These are phyloP conservation scores for Solanum medicagineum DNA, from an alignment of 257 asterid genomes.

Conservation along the genomic window DNA sequence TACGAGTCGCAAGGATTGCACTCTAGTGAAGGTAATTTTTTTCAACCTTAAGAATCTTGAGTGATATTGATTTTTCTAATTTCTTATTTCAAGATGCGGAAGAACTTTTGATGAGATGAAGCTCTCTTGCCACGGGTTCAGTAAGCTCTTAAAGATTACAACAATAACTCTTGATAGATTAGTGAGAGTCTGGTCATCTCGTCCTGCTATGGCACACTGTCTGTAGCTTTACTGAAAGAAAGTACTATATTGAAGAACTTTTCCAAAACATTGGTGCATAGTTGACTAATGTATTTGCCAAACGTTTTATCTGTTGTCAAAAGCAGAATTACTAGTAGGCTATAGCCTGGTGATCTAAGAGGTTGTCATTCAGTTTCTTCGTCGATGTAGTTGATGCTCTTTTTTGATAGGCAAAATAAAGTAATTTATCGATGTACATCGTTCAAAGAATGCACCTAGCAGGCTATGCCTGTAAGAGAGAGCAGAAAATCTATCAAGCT, in stretches of 20 bases:
- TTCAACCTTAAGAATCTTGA: not conserved
- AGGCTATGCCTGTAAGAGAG: not conserved
- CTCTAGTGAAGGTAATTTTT: conserved; percentile 73
- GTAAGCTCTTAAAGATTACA: not conserved
- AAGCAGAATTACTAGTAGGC: not conserved
- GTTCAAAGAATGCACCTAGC: not conserved
- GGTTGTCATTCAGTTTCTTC: not conserved
- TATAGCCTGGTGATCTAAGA: not conserved
- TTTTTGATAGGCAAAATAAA: not conserved
- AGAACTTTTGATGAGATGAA: not conserved
- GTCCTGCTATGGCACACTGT: not conserved
- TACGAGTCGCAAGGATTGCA: conserved; percentile 69
- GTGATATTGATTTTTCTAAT: not conserved
- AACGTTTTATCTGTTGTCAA: not conserved
- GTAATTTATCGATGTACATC: not conserved
- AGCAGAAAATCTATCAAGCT: not conserved
- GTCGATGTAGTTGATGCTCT: not conserved
- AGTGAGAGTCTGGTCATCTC: not conserved
- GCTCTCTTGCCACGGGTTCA: not conserved
- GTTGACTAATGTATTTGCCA: not conserved
- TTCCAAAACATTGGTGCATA: not conserved
- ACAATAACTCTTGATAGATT: not conserved
- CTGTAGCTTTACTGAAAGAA: not conserved
- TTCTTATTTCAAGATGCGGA: not conserved
- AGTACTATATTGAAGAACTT: not conserved